These are phyloP conservation scores for Penicillium bialowiezense DNA, from an alignment of 495 filamentous ascomycete genomes.

Conservation along the genomic window DNA sequence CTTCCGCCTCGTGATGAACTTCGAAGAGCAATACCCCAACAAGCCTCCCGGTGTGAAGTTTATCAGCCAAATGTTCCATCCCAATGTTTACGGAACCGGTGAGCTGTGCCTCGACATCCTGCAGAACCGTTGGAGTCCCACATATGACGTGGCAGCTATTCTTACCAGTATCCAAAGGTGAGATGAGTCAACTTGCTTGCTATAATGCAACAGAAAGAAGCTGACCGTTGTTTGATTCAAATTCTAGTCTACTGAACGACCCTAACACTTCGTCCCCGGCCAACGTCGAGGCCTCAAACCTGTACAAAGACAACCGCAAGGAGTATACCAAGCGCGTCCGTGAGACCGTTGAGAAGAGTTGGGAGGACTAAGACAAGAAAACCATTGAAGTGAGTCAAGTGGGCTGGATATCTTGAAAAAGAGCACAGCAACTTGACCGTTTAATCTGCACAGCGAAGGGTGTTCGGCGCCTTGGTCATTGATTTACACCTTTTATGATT, in stretches of 20 bases:
- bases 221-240: neutral
- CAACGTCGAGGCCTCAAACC: conserved; percentile 96
- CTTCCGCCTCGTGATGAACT: conserved; percentile 97
- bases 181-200: conserved; percentile 12
- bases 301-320: conserved; percentile 96
- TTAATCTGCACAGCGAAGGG: conserved; percentile 48
- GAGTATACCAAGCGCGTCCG: conserved; percentile 94
- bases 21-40: conserved; percentile 97
- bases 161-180: conserved; percentile 98
- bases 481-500: conserved; percentile 12
- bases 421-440: conserved; percentile 14
- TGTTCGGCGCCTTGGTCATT: conserved; percentile 39
- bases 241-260: conserved; percentile 85
- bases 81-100: conserved; percentile 95
- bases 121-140: conserved; percentile 98
- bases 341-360: conserved; percentile 98
- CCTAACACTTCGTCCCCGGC: conserved; percentile 96
- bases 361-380: conserved; percentile 63
- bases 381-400: conserved; percentile 3
- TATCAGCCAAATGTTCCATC: conserved; percentile 98
- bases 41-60: conserved; percentile 98
- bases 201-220: too few relatives aligned
- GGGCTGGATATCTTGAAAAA: conserved; percentile 4
- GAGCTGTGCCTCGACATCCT: conserved; percentile 96
- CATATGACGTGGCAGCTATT: conserved; percentile 96